phyloP scores from a whole-genome alignment of 805 yeast species.

The Wickerhamomyces silvicola region DNA sequence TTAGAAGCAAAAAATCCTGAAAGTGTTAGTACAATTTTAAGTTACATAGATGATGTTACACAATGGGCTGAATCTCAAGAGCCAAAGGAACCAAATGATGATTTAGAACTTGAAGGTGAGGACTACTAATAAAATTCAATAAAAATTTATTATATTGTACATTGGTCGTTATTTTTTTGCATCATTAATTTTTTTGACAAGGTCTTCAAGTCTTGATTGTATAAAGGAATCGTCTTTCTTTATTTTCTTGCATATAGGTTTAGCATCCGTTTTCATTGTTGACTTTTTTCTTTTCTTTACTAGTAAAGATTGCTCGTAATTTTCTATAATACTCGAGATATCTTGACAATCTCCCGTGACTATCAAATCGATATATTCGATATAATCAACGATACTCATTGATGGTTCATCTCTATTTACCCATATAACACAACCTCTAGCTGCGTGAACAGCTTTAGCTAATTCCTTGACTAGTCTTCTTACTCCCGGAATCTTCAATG shows the following conservation, averaged over 20 bases:
- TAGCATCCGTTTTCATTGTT: background rate
- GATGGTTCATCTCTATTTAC: slow-evolving; percentile 51
- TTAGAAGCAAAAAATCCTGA: slow-evolving; percentile 73
- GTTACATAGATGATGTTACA: slow-evolving; percentile 93
- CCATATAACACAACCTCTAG: slow-evolving; percentile 58
- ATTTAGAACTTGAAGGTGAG: slow-evolving; percentile 55
- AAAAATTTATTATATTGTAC: background rate
- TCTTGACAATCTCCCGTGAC: slow-evolving; percentile 63
- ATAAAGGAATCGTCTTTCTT: slow-evolving; percentile 10
- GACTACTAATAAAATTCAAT: slow-evolving; percentile 19
- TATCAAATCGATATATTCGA: slow-evolving; percentile 49
- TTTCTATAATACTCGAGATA: slow-evolving; percentile 32
- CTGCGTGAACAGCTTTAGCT: slow-evolving; percentile 48
- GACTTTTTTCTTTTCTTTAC: background rate
- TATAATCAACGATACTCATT: slow-evolving; percentile 39
- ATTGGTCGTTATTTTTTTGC: slow-evolving; percentile 6
- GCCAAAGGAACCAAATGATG: slow-evolving; percentile 92
- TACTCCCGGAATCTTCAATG: slow-evolving; percentile 75
- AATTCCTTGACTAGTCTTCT: slow-evolving; percentile 54
- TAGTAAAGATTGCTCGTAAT: slow-evolving; percentile 14
- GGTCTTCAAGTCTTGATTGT: slow-evolving; percentile 18
- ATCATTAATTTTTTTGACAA: slow-evolving; percentile 15
- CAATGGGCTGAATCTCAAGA: slow-evolving; percentile 98
- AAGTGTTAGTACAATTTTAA: slow-evolving; percentile 72
- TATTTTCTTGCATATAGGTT: slow-evolving; percentile 6